phyloP scores from a whole-genome alignment of 345 rosid species.

The Diplotaxis tenuifolia region DNA sequence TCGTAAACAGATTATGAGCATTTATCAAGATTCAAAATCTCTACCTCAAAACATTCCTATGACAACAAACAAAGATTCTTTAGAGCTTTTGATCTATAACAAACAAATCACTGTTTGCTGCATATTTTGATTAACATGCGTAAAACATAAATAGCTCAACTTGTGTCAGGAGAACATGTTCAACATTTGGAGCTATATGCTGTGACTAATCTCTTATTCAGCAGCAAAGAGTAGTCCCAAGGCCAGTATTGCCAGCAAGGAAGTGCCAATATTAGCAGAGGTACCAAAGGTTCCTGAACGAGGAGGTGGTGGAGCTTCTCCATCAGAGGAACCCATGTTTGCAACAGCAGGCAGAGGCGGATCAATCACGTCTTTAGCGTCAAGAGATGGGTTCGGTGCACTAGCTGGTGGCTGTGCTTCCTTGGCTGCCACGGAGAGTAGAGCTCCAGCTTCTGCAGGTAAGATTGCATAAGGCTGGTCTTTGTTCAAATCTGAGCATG shows the following conservation, averaged over 20 bases:
- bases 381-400: slow-evolving; percentile 53
- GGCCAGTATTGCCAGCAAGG: slow-evolving; percentile 39
- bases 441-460: slow-evolving; percentile 54
- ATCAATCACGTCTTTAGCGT: slow-evolving; percentile 49
- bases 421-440: slow-evolving; percentile 30
- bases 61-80: slow-evolving; percentile 16
- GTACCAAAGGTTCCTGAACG: slow-evolving; percentile 34
- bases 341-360: slow-evolving; percentile 80
- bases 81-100: slow-evolving; percentile 19
- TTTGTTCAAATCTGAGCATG: slow-evolving; percentile 50
- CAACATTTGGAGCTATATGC: not conserved
- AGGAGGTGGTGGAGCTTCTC: slow-evolving; percentile 3
- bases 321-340: slow-evolving; percentile 1
- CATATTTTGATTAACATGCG: slow-evolving; percentile 6
- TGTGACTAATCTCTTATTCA: slow-evolving; percentile 11
- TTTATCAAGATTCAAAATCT: slow-evolving; percentile 19
- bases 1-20: slow-evolving; percentile 6
- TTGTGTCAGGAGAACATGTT: slow-evolving; percentile 20
- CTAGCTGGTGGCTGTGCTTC: slow-evolving; percentile 37
- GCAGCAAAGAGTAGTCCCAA: slow-evolving; percentile 32
- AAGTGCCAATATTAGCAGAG: slow-evolving; percentile 34
- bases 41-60: slow-evolving; percentile 16
- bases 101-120: slow-evolving; percentile 21
- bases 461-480: slow-evolving; percentile 40
- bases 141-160: slow-evolving; percentile 18